Evolutionary conservation across 192 early-diverging fungal species (phyloP), one percentile per base, ranked within the genome.

Genomic region (Umbelopsis vinacea): DNA sequence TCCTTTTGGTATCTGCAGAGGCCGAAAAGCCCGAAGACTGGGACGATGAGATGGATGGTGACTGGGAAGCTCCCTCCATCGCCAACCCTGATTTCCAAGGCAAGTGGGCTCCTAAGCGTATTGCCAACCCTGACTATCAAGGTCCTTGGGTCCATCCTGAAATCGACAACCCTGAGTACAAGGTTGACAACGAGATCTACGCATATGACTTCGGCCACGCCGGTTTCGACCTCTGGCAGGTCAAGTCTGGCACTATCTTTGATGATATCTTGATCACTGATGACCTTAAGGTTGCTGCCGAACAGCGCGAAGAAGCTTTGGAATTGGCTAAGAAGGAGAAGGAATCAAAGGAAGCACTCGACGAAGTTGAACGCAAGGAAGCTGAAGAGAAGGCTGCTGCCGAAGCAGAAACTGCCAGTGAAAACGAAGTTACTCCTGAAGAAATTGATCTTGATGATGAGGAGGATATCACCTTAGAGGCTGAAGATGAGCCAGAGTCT

Each of bases 171-270:
- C 97, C 97, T 35, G 90, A 84, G 10, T 99, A 94, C 86, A 93
- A 95, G 82, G 89, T 91, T 33, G 96, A 97, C 74, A 84, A 91
- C 73, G 83, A 87, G 22, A 78, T 91, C 69, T 93, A 92, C n/a
- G 87, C 89, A 74, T 96, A 95, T 84, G 92, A 94, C 73, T 93
- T 96, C 52, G 85, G 81, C 74, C 93, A 92, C 52, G 81, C 96
- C 66, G 97, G 97, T 68, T 87, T 98, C 43, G 97, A 99, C 80
- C 76, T 99, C 69, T 99, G 97, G 97, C 95, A 94, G 68, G 97
- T 99, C 84, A 94, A 94, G 84, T 81, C 91, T 73, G 90, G 89
- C 37, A 91, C 94, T 45, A 91, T 95, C 75, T 97, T 98, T 81
- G 91, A 96, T 86, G 96, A 99, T 85, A 89, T 99, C 72, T 86